Base-by-base conservation (phyloP, 148 eudicot species). In the Vaccinium vitisidaea region DNA sequence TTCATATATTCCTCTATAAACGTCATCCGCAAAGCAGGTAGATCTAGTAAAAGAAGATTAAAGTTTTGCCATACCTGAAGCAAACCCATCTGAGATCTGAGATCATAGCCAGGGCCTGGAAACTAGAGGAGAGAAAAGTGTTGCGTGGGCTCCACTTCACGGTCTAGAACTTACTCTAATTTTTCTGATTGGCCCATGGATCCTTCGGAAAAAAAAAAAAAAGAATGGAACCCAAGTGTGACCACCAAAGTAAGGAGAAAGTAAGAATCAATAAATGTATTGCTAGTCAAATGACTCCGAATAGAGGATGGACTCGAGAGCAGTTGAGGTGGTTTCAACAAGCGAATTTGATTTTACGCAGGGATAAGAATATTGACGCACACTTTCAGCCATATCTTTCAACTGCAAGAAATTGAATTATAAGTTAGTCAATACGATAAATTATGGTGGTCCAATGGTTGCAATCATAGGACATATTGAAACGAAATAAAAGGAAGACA, bases 321-420 rank as follows among this genome's bases (percentile, higher is more conserved):
- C 9, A 80, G 25, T 80, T 56, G 61, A 15, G n/a, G 84, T 50
- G 46, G 32, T 82, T 70, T 23, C 77, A 82, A 27, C 77, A 69
- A 69, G 58, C 18, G 63, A 11, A 82, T 25, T 70, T 27, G 76
- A 4, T 69, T 67, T 67, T 30, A 12, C 54, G 25, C 63, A 27
- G 11, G 27, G 61, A 27, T 75, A 82, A 70, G 77, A 50, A 12
- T 70, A 77, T 50, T 70, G 85, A 75, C 90, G 87, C 73, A 89
- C 81, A 81, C 88, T 88, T 85, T 89, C 91, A 85, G 90, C 91
- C 88, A 89, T 85, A 77, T 91, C 93, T 85, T 91, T 86, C 84
- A 89, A 85, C 93, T 91, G 79, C 80, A 21, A 58, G 56, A 83
- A 55, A 84, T 48, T 30, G 65, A 85, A 81, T 25, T 32, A 61